Evolutionary conservation across 495 filamentous ascomycete genomes (phyloP), one percentile per base, ranked within the genome.

Genomic region (Penicillium malachiteum): DNA sequence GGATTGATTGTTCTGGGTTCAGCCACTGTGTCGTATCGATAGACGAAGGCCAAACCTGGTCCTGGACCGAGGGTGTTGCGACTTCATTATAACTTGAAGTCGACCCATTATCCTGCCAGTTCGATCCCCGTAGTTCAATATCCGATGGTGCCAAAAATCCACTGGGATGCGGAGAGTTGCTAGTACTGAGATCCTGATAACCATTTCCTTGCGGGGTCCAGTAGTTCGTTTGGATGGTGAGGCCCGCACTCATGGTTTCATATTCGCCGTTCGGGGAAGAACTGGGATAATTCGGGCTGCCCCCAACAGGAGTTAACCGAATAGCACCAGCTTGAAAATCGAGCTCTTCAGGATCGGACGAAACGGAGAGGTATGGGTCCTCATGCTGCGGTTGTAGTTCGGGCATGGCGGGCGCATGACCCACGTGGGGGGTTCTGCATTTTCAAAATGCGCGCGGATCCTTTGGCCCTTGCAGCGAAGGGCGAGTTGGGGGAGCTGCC

Each of bases 301-400:
- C 52, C 43, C 52, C 57, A 14, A 60, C 56, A 1, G 72, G 69
- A 2, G 73, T 75, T 16, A 72, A 41, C 39, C 69, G 67, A 52
- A 77, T 71, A 0, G 65, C 70, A 34, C 62, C 57, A n/a, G 68
- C 66, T 48, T 65, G 64, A 33, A 77, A 72, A 14, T 60, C 70
- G 7, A 65, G 59, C 59, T 75, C 71, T 21, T 78, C 75, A 0
- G 69, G 72, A 54, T 77, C 75, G 10, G 67, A 70, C 7, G 67
- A 59, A 14, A 71, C 65, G 5, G 72, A 75, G 7, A 76, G 67
- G 57, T 76, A 78, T 21, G 71, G 71, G 43, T 78, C 72, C 35
- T 26, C 21, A 26, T 26, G 21, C 21, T 62, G 56, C 34, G 59
- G 52, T 47, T 62, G 62, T 13, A 52, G 55, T 35, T 70, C 64